Evolutionary conservation across 2,329 filamentous ascomycete genomes (phyloP).

Genomic region (Graphilbum sp.): DNA sequence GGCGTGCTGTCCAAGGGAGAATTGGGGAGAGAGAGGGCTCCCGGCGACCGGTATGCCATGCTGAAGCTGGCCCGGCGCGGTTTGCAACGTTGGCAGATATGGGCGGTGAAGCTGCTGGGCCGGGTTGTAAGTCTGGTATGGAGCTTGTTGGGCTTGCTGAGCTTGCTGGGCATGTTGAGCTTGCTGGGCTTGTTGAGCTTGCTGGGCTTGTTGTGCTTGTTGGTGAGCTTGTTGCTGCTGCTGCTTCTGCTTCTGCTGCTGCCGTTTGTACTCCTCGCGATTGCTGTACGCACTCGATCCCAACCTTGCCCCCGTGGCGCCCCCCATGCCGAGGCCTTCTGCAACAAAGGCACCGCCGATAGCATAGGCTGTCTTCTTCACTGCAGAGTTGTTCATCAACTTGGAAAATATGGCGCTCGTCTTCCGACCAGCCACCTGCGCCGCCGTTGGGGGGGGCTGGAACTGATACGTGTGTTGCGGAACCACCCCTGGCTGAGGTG

Average conservation of each 20-base stretch:
- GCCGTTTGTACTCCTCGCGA: conserved; percentile 5
- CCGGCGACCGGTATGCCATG: not conserved
- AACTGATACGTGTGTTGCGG: conserved; percentile 1
- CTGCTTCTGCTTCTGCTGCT: conserved; percentile 1
- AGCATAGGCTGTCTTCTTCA: conserved; percentile 6
- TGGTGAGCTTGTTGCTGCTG: conserved; percentile 3
- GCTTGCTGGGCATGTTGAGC: not conserved
- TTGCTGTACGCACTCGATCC: not conserved
- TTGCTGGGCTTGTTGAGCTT: not conserved
- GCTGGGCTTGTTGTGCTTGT: not conserved
- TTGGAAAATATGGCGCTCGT: conserved; percentile 5
- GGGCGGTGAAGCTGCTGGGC: not conserved
- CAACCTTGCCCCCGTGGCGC: conserved; percentile 3
- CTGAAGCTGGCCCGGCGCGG: not conserved
- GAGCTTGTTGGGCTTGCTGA: not conserved
- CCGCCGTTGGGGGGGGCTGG: not conserved
- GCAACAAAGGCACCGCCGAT: conserved; percentile 6
- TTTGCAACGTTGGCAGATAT: not conserved
- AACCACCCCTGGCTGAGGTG: too few species aligned
- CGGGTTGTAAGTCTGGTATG: not conserved
- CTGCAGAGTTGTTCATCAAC: conserved; percentile 7
- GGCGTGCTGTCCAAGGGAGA: too few species aligned
- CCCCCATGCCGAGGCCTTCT: conserved; percentile 4
- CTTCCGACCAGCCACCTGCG: not conserved
- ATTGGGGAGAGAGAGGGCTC: not conserved